Conservation (phyloP, 768 basidiomycete genomes). For the Lepiota subincarnata region DNA sequence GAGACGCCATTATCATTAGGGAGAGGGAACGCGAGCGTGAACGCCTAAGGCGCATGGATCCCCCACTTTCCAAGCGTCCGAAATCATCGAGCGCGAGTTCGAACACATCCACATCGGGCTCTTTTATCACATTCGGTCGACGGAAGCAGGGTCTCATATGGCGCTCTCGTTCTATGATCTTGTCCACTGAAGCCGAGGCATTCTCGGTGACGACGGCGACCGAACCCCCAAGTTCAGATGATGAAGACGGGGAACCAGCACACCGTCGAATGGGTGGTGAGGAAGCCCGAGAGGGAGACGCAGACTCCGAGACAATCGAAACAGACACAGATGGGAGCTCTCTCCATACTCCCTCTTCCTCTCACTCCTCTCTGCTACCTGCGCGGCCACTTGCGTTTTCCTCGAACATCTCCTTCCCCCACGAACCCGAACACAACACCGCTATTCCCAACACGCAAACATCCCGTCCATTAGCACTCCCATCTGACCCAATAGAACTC, state of each 20-base stretch:
- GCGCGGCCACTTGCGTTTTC: neutral
- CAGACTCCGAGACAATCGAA: conserved; percentile 14
- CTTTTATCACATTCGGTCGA: neutral
- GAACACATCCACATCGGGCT: conserved; percentile 4
- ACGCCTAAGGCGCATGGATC: neutral
- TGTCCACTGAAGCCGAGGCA: conserved; percentile 19
- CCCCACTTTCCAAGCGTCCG: neutral
- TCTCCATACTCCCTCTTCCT: conserved; percentile 41
- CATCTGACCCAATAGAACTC: conserved; percentile 25
- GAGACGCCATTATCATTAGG: conserved; percentile 41
- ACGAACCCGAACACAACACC: neutral
- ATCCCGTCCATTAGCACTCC: conserved; percentile 28
- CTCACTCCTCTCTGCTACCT: conserved; percentile 18
- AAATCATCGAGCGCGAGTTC: neutral
- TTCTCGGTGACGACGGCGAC: conserved; percentile 28
- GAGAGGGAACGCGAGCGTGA: conserved; percentile 32
- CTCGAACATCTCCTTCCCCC: neutral
- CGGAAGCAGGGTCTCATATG: neutral
- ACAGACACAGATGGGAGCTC: conserved; percentile 49
- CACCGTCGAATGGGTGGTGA: neutral
- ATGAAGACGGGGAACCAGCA: conserved; percentile 32
- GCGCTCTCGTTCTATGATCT: conserved; percentile 4
- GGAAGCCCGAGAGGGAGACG: conserved; percentile 3
- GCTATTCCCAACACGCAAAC: neutral
- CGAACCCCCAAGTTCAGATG: conserved; percentile 34